These are phyloP conservation scores for Chloridella minuta DNA, from an alignment of 352 stramenopile genomes.

Conservation along the genomic window DNA sequence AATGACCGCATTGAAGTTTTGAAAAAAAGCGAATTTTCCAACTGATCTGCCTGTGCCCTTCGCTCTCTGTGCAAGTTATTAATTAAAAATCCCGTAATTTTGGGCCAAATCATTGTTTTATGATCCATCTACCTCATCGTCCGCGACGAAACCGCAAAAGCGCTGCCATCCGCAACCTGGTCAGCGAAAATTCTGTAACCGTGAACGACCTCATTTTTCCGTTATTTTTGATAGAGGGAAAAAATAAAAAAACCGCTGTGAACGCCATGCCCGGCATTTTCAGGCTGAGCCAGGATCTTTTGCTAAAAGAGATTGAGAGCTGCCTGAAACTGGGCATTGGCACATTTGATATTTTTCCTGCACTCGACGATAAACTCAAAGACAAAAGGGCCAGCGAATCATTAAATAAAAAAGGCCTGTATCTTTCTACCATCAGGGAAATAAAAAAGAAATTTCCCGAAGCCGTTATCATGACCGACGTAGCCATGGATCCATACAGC, in stretches of 20 bases:
- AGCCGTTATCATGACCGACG: slow-evolving; percentile 38
- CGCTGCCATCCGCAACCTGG: slow-evolving; percentile 35
- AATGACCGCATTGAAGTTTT: too few relatives aligned
- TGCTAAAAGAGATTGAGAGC: slow-evolving; percentile 37
- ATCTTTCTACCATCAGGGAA: slow-evolving; percentile 36
- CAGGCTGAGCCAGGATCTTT: slow-evolving; percentile 28
- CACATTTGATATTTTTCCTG: slow-evolving; percentile 18
- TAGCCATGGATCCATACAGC: slow-evolving; percentile 55
- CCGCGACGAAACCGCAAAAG: slow-evolving; percentile 45
- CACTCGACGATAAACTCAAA: slow-evolving; percentile 37
- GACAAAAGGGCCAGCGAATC: slow-evolving; percentile 41
- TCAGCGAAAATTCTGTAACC: slow-evolving; percentile 47
- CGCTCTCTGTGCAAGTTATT: too few relatives aligned
- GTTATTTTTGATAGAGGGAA: slow-evolving; percentile 50
- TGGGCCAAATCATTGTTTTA: too few relatives aligned
- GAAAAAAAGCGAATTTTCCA: too few relatives aligned
- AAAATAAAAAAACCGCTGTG: slow-evolving; percentile 28
- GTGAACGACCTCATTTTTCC: slow-evolving; percentile 51
- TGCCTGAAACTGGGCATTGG: neutral
- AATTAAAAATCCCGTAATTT: too few relatives aligned
- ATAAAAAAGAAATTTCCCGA: slow-evolving; percentile 41
- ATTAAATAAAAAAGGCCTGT: slow-evolving; percentile 47
- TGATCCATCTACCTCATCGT: too few relatives aligned
- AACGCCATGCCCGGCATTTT: slow-evolving; percentile 41
- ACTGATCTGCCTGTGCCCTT: too few relatives aligned